Base-by-base conservation (phyloP, 169 alveolate species). In the Perkinsus marinus region DNA sequence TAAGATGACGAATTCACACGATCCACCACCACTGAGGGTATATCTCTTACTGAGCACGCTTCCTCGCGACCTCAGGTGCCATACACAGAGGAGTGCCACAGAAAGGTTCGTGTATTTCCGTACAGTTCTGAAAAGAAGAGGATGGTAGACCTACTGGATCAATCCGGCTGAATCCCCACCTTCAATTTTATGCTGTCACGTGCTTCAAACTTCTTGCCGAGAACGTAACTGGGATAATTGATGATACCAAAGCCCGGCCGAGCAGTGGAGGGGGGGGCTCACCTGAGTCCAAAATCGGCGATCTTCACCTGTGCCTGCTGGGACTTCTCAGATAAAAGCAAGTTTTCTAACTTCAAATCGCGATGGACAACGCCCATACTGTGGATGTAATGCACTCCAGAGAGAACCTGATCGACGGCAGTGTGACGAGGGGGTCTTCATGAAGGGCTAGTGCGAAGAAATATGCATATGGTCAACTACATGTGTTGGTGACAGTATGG, bases 371-470 rank as follows among this genome's bases (percentile, higher is more conserved):
- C 94, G 39, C 95, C 96, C 41, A 95, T 96, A 43, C 93, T 95
- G 93, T 98, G 95, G 98, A 96, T 96, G 92, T 97, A 97, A 47
- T 97, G 96, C n/a, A 98, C 95, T 10, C 98, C 99, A 91, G 97
- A 93, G 39, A 97, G 94, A 34, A 97, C 96, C 94, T 98, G 97
- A 39, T 30, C 94, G 43, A 95, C 95, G 9, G 95, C 94, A 93
- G 95, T 96, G 9, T 37, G 19, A 43, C 69, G 37, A 3, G 92
- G n/a, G 36, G 22, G 22, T 19, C 79, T 41, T 41, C 46, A 41
- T 41, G 46, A 41, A 3, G 10, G 10, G 46, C 46, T 41, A 10
- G 46, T 10, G 10, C 46, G 46, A 41, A 41, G 46, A 10, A 41
- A 41, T 6, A 41, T n/a, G n/a, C n/a, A n/a, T n/a, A n/a, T n/a